Evolutionary conservation across 2,329 filamentous ascomycete genomes (phyloP).

Genomic region (Balansia obtecta): DNA sequence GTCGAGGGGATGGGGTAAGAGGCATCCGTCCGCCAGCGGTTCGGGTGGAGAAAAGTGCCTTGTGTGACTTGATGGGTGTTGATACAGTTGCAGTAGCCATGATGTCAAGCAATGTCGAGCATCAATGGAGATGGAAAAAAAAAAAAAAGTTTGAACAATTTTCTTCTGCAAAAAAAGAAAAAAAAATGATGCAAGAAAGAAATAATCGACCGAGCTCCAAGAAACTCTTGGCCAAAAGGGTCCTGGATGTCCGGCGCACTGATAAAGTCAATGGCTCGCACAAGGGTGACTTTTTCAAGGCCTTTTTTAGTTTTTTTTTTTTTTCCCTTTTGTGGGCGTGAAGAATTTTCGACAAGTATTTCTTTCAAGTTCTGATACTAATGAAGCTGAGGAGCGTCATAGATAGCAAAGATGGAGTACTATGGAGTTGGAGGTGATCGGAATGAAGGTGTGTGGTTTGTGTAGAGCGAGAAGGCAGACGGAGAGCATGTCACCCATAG

Average conservation of each 20-base stretch:
- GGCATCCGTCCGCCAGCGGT: constrained; percentile 92
- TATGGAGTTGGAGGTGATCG: constrained; percentile 9
- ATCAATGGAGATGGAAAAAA: constrained; percentile 10
- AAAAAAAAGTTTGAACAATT: constrained; percentile 30
- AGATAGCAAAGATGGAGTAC: neutral
- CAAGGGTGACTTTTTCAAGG: constrained; percentile 29
- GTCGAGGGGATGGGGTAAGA: constrained; percentile 79
- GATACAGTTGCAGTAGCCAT: constrained; percentile 78
- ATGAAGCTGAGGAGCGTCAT: constrained; percentile 9
- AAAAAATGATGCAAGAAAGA: too few relatives aligned
- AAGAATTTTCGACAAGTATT: neutral
- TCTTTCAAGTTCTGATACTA: constrained; percentile 13
- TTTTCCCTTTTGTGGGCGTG: neutral
- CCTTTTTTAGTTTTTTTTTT: neutral
- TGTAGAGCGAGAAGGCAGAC: constrained; percentile 14
- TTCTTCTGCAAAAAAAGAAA: too few relatives aligned
- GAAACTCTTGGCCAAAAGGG: too few relatives aligned
- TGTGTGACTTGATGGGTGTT: constrained; percentile 90
- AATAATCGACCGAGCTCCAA: too few relatives aligned
- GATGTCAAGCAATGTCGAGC: constrained; percentile 22
- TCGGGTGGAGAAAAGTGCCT: constrained; percentile 81
- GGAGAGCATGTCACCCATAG: constrained; percentile 11
- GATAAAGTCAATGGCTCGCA: constrained; percentile 22
- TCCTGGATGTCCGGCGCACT: constrained; percentile 12
- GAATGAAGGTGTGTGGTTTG: constrained; percentile 11